phyloP scores from a whole-genome alignment of 257 asterid species.

The Plantago ovata region DNA sequence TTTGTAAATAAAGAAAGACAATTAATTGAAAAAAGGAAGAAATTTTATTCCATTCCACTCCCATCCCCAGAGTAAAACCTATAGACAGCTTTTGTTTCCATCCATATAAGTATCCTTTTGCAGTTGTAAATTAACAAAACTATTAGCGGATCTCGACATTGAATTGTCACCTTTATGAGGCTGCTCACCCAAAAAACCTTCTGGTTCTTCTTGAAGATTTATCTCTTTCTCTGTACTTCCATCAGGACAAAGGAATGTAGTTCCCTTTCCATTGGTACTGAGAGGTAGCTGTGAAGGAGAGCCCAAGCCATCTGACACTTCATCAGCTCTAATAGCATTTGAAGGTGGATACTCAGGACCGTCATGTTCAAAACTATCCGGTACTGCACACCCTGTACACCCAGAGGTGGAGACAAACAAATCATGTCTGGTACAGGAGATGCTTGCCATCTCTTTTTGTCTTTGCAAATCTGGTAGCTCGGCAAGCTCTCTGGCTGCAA shows the following conservation, averaged over 20 bases:
- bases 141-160: slow-evolving; percentile 6
- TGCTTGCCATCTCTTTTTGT: slow-evolving; percentile 26
- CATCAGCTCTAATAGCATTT: slow-evolving; percentile 30
- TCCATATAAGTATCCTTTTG: slow-evolving; percentile 14
- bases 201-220: slow-evolving; percentile 10
- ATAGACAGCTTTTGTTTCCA: slow-evolving; percentile 10
- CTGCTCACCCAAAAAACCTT: slow-evolving; percentile 17
- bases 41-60: slow-evolving; percentile 9
- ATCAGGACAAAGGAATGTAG: slow-evolving; percentile 22
- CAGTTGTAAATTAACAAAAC: slow-evolving; percentile 13
- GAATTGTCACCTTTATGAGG: slow-evolving; percentile 21
- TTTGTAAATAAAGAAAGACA: slow-evolving; percentile 3
- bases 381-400: slow-evolving; percentile 39
- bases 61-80: background rate
- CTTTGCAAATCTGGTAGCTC: slow-evolving; percentile 28
- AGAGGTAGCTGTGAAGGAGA: slow-evolving; percentile 20
- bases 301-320: slow-evolving; percentile 18
- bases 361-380: slow-evolving; percentile 68
- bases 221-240: slow-evolving; percentile 32
- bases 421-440: slow-evolving; percentile 24
- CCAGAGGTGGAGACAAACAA: slow-evolving; percentile 32
- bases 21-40: slow-evolving; percentile 15
- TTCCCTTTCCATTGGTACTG: slow-evolving; percentile 34
- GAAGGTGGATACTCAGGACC: slow-evolving; percentile 38
- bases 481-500: slow-evolving; percentile 35